These are phyloP conservation scores for Clohesyomyces aquaticus DNA, from an alignment of 495 filamentous ascomycete genomes.

Conservation along the genomic window DNA sequence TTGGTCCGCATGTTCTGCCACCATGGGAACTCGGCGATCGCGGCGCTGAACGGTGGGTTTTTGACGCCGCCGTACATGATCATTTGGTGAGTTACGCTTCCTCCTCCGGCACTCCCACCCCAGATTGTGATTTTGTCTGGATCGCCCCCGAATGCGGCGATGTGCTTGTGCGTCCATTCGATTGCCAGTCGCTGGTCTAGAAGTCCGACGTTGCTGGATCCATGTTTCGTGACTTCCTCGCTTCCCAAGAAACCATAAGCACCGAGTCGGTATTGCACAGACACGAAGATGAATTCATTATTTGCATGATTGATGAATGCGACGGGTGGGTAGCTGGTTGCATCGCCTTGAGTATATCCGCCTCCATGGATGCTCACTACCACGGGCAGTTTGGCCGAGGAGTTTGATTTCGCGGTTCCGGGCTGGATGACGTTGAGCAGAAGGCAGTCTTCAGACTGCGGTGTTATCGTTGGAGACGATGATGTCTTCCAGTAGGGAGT, in stretches of 20 bases:
- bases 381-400: slow-evolving; percentile 30
- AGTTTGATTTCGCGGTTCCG: neutral
- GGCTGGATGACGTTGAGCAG: slow-evolving; percentile 13
- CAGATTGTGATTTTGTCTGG: slow-evolving; percentile 23
- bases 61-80: slow-evolving; percentile 18
- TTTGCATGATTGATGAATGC: slow-evolving; percentile 17
- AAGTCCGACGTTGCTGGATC: slow-evolving; percentile 12
- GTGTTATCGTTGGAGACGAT: neutral
- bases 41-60: slow-evolving; percentile 30
- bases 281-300: slow-evolving; percentile 14
- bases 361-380: slow-evolving; percentile 28
- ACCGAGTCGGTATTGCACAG: slow-evolving; percentile 24
- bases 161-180: slow-evolving; percentile 29
- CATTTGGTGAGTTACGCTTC: slow-evolving; percentile 26
- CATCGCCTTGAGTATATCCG: slow-evolving; percentile 18
- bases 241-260: slow-evolving; percentile 24
- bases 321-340: neutral
- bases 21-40: slow-evolving; percentile 35
- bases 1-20: slow-evolving; percentile 25
- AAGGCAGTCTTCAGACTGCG: slow-evolving; percentile 29
- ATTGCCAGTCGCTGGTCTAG: slow-evolving; percentile 23
- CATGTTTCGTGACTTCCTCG: neutral
- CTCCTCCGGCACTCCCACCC: slow-evolving; percentile 28
- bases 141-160: slow-evolving; percentile 33
- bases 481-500: slow-evolving; percentile 8